Percentiles rank a stretch among this genome's conserved stretches.
phyloP scores from a whole-genome alignment of 176 grass and related monocot genomes.

The Eremochloa ophiuroides region DNA sequence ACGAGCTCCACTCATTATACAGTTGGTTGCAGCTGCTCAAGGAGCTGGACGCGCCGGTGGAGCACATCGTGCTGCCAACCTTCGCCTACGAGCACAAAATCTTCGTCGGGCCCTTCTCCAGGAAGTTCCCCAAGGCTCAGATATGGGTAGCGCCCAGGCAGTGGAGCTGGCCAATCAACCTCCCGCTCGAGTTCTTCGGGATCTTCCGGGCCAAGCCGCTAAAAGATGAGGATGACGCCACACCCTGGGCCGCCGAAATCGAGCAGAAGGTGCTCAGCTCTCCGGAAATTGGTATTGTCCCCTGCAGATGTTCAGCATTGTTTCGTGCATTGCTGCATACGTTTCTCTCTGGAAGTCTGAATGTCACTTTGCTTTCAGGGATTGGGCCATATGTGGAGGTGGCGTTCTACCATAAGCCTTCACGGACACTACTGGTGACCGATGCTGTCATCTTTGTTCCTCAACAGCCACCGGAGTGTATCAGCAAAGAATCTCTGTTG shows the following conservation, averaged over 20 bases:
- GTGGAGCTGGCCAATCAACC: slow-evolving; percentile 98
- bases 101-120: slow-evolving; percentile 90
- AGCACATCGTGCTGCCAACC: slow-evolving; percentile 89
- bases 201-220: slow-evolving; percentile 80
- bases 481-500: slow-evolving; percentile 78
- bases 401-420: slow-evolving; percentile 85
- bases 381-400: slow-evolving; percentile 94
- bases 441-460: slow-evolving; percentile 94
- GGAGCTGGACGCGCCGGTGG: slow-evolving; percentile 90
- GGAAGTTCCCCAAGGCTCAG: slow-evolving; percentile 87
- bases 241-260: slow-evolving; percentile 83
- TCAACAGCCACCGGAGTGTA: slow-evolving; percentile 76
- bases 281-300: slow-evolving; percentile 82
- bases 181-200: slow-evolving; percentile 93
- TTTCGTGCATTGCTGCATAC: background rate
- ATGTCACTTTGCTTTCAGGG: slow-evolving; percentile 42
- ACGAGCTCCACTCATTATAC: background rate
- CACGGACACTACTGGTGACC: slow-evolving; percentile 76
- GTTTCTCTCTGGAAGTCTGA: background rate
- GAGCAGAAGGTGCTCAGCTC: slow-evolving; percentile 96
- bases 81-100: slow-evolving; percentile 99
- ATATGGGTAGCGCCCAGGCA: slow-evolving; percentile 91
- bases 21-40: slow-evolving; percentile 56
- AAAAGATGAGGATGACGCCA: slow-evolving; percentile 63
- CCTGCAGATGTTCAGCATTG: background rate